These are phyloP conservation scores for Saccharomycopsis lassenensis DNA, from an alignment of 805 yeast genomes.

Conservation along the genomic window DNA sequence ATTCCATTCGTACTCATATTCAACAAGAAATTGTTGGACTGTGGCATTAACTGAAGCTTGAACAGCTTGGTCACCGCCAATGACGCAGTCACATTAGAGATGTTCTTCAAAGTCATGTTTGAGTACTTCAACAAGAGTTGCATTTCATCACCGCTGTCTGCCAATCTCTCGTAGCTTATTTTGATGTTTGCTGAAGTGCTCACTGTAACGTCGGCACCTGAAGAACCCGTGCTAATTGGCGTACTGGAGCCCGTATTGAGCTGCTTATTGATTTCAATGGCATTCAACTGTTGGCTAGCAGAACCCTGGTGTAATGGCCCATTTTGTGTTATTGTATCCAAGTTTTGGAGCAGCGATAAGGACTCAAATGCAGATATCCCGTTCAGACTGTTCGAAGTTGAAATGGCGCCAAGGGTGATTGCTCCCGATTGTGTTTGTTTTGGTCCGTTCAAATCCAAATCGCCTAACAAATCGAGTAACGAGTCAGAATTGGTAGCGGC, in stretches of 20 bases:
- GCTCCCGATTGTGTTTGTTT: slow-evolving; percentile 18
- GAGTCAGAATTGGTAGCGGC: slow-evolving; percentile 28
- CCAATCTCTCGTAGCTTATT: slow-evolving; percentile 34
- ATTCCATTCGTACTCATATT: slow-evolving; percentile 39
- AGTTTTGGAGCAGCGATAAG: slow-evolving; percentile 15
- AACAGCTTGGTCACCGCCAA: slow-evolving; percentile 64
- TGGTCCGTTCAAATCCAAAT: slow-evolving; percentile 33
- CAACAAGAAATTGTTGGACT: slow-evolving; percentile 42
- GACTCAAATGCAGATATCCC: slow-evolving; percentile 11
- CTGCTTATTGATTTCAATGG: slow-evolving; percentile 18
- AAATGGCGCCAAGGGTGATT: slow-evolving; percentile 19
- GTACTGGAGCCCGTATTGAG: slow-evolving; percentile 14
- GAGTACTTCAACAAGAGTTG: slow-evolving; percentile 38
- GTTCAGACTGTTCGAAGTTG: slow-evolving; percentile 15
- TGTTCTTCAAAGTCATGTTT: slow-evolving; percentile 31
- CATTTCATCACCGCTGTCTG: slow-evolving; percentile 23
- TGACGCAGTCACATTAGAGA: slow-evolving; percentile 45
- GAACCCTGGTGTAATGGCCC: slow-evolving; percentile 18
- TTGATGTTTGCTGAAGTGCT: slow-evolving; percentile 36
- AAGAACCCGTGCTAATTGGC: slow-evolving; percentile 17
- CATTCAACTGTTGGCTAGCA: slow-evolving; percentile 16
- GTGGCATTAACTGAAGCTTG: slow-evolving; percentile 48
- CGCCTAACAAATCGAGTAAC: slow-evolving; percentile 64
- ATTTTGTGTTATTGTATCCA: slow-evolving; percentile 11
- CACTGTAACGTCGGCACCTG: slow-evolving; percentile 26